A percentile compares a stretch with the other conserved stretches of the same genome.
These are phyloP conservation scores for Prunus yedoensis DNA, from an alignment of 331 rosid genomes.

Conservation along the genomic window DNA sequence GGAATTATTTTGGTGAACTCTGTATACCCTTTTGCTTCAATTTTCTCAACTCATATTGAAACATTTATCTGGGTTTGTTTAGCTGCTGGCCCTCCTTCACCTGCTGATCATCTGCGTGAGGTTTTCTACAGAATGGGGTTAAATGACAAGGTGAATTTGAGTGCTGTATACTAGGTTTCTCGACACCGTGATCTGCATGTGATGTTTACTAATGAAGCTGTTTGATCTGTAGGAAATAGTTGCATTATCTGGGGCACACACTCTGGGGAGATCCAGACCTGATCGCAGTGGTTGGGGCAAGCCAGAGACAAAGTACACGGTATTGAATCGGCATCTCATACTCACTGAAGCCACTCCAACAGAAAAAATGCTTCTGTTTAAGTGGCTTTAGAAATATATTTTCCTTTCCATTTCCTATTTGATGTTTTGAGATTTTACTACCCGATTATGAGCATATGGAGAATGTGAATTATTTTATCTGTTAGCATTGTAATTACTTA, in stretches of 20 bases:
- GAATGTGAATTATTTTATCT: not conserved
- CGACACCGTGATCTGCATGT: slow-evolving; percentile 14
- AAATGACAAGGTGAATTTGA: slow-evolving; percentile 65
- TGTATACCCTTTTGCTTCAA: not conserved
- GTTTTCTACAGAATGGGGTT: slow-evolving; percentile 97
- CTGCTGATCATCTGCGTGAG: slow-evolving; percentile 84
- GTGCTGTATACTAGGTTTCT: slow-evolving; percentile 1
- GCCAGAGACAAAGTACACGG: slow-evolving; percentile 94
- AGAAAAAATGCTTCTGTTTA: not conserved
- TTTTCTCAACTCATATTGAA: not conserved
- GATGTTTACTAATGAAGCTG: slow-evolving; percentile 24
- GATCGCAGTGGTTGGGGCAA: slow-evolving; percentile 99
- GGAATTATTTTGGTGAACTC: not conserved
- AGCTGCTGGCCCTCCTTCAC: slow-evolving; percentile 97
- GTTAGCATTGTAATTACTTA: not conserved
- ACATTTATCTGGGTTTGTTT: slow-evolving; percentile 13
- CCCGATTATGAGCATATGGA: not conserved
- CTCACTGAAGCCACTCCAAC: not conserved
- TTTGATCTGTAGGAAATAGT: slow-evolving; percentile 79
- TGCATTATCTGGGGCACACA: slow-evolving; percentile 96
- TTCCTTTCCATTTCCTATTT: not conserved
- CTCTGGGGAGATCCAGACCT: slow-evolving; percentile 94
- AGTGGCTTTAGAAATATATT: slow-evolving; percentile 1
- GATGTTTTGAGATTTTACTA: not conserved
- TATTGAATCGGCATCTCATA: slow-evolving; percentile 32